Percentiles rank a stretch among this genome's conserved stretches.
Conservation (phyloP, 2,329 filamentous ascomycete genomes). For the Botrytis cinerea region DNA sequence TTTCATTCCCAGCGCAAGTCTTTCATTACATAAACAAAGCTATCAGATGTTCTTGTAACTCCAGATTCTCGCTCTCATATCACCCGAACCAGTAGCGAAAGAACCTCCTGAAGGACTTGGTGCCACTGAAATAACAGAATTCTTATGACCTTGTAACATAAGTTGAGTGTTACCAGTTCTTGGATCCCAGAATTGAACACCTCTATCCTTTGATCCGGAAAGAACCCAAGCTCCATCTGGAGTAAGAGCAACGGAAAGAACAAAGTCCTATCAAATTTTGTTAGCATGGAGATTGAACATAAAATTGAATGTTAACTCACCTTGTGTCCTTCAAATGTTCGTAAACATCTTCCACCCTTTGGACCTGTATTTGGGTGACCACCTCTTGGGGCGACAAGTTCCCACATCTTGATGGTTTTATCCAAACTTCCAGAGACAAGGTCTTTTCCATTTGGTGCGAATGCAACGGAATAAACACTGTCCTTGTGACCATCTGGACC, state of each 20-base stretch:
- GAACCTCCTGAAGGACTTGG: slow-evolving; percentile 81
- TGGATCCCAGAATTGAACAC: slow-evolving; percentile 98
- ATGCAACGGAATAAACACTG: slow-evolving; percentile 94
- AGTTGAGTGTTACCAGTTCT: slow-evolving; percentile 90
- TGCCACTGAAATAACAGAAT: slow-evolving; percentile 96
- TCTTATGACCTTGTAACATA: slow-evolving; percentile 99
- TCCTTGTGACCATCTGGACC: slow-evolving; percentile 95
- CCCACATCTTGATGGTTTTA: slow-evolving; percentile 99
- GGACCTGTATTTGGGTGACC: slow-evolving; percentile 65
- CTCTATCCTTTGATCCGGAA: slow-evolving; percentile 94
- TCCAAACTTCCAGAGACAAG: slow-evolving; percentile 94
- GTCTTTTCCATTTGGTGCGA: slow-evolving; percentile 89
- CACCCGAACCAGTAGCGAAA: slow-evolving; percentile 95
- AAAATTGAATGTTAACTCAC: slow-evolving; percentile 50
- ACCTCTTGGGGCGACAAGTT: slow-evolving; percentile 72
- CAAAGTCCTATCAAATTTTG: slow-evolving; percentile 72
- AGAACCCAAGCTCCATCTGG: slow-evolving; percentile 95
- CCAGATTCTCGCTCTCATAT: slow-evolving; percentile 98
- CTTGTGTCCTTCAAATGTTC: slow-evolving; percentile 96
- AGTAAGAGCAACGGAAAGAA: slow-evolving; percentile 91
- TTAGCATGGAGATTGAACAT: slow-evolving; percentile 28
- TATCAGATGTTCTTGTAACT: slow-evolving; percentile 59
- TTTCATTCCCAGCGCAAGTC: neutral
- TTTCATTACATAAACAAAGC: neutral
- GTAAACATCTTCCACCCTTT: slow-evolving; percentile 89